Base-by-base conservation (phyloP, 768 basidiomycete species). In the Suillus subaureus region DNA sequence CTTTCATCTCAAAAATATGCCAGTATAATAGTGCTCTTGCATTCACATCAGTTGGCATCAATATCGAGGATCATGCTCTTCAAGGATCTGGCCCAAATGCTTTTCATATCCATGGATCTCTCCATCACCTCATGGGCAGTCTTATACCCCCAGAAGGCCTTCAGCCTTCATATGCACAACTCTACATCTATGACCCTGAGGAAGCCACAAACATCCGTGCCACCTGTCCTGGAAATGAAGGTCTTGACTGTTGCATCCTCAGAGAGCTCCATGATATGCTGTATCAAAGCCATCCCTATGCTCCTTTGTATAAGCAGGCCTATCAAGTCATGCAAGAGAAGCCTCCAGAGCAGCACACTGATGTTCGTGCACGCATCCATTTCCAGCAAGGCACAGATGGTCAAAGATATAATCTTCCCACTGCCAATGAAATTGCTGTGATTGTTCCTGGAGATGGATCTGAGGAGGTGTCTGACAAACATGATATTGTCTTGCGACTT, bases 381-480 rank as follows among this genome's bases (percentile, higher is more conserved):
- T 4, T 70, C 0, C 31, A 71, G 0, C 61, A 66, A 0, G 63
- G 54, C 0, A 49, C 55, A 61, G 81, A 84, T 72, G 69, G 56
- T 0, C 69, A 79, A 6, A 62, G 75, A 15, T 83, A 86, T 61
- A 85, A 85, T 68, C 64, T 81, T 0, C 84, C 84, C 2, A 80
- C 78, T 56, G 73, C 77, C 0, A 70, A 78, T 64, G 82, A 84
- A 57, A 73, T 85, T 63, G 81, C 80, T 43, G 77, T 42, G 42
- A 42, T 42, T 6, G 18, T 42, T 7, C 42, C 42, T 61, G 77
- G 73, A 8, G 68, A 74, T 73, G 74, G 69, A 8, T 40, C 66
- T 18, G 28, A 74, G 13, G 37, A 40, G 28, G 47, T 54, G 0
- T 45, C 61, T 2, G 65, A 71, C 1, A 31, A 66, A 21, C 42